A percentile compares a stretch with the other conserved stretches of the same genome.
Evolutionary conservation across 2,329 filamentous ascomycete genomes (phyloP).

Genomic region (Neopestalotiopsis sp.): DNA sequence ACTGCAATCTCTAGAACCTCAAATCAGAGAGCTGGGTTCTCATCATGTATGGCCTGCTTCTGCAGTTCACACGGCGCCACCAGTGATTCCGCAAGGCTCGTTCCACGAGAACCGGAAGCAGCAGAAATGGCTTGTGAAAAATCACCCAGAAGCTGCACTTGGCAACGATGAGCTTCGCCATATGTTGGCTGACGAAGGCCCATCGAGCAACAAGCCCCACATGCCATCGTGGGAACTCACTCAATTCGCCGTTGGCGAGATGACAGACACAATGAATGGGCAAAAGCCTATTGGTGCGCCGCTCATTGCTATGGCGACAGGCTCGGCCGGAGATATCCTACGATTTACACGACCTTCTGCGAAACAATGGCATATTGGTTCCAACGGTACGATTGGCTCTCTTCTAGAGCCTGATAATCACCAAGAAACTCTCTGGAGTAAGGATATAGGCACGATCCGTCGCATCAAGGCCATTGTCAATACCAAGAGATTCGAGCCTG

Average conservation of each 20-base stretch:
- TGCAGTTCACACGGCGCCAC: constrained; percentile 15
- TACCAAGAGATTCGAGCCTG: constrained; percentile 39
- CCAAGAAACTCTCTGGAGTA: constrained; percentile 60
- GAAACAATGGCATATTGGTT: constrained; percentile 61
- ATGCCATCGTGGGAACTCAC: constrained; percentile 27
- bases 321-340: constrained; percentile 64
- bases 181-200: constrained; percentile 28
- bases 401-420: constrained; percentile 48
- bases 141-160: constrained; percentile 54
- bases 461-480: constrained; percentile 56
- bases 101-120: constrained; percentile 33
- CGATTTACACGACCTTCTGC: constrained; percentile 57
- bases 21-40: constrained; percentile 32
- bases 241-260: constrained; percentile 63
- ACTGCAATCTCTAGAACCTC: constrained; percentile 28
- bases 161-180: constrained; percentile 33
- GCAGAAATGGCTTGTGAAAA: constrained; percentile 54
- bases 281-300: constrained; percentile 34
- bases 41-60: constrained; percentile 31
- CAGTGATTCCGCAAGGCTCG: constrained; percentile 19
- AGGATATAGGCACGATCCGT: constrained; percentile 54
- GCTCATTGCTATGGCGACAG: constrained; percentile 55
- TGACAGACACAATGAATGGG: constrained; percentile 46
- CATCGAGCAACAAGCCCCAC: constrained; percentile 14
- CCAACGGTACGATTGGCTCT: constrained; percentile 47